Evolutionary conservation across 257 asterid species (phyloP), one percentile per base, ranked within the genome.

Genomic region (Ehretia macrophylla): DNA sequence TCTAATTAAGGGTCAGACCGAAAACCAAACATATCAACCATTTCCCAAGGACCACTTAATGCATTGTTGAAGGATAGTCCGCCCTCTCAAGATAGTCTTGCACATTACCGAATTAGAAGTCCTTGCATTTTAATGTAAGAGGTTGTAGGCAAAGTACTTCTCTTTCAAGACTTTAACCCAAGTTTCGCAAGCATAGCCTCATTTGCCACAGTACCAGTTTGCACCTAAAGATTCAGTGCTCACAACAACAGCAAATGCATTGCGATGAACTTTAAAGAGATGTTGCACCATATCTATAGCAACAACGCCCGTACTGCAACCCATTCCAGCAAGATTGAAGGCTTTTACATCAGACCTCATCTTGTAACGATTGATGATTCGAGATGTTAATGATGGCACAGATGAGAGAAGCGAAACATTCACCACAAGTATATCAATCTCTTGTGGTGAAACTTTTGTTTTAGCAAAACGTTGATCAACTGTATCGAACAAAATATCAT

Each of bases 261-360:
- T 63, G 11, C 42, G 56, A 2, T 47, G 51, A 1, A 60, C 55
- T 39, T 75, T 71, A 38, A 75, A 71, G 5, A 71, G 16, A 1
- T 71, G 69, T 2, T 62, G 52, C 14, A 75, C 77, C 1, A 75
- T 39, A 68, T 75, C 77, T 32, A 75, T 64, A 13, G 72, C 74
- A 0, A 75, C 60, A 12, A 75, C 60, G 56, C 81, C 68, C 0
- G 81, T 77, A 46, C 81, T 75, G 18, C 81, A 75, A 10, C 81
- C 81, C 81, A 75, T 75, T 17, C 81, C 81, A 5, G 81, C 23
- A 16, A 75, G 81, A 48, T 75, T 75, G 14, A 67, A 71, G 13
- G 77, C 55, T 62, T 75, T 71, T 5, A 75, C 39, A 27, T 71
- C 47, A 0, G 71, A 12, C 52, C 58, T 71, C 81, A 75, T 71